Conservation (phyloP, 2,329 filamentous ascomycete species). For the Thelonectria blattea region DNA sequence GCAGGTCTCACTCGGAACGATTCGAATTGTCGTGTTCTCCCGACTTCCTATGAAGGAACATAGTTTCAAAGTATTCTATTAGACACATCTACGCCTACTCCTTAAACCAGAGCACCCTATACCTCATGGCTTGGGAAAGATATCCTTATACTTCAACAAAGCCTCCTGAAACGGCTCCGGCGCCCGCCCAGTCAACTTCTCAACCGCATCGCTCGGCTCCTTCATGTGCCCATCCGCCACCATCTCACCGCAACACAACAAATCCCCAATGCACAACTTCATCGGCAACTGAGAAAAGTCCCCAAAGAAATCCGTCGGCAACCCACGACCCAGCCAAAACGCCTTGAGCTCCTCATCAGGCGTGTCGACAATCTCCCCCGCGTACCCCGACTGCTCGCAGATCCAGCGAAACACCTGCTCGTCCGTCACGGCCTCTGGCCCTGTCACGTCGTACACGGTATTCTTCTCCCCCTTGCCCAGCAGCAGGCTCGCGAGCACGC, state of each 20-base stretch:
- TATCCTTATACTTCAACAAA: conserved; percentile 30
- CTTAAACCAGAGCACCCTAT: neutral
- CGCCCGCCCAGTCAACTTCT: conserved; percentile 32
- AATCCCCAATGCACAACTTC: conserved; percentile 35
- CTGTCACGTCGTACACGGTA: conserved; percentile 32
- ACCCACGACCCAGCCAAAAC: conserved; percentile 32
- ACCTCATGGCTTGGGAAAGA: conserved; percentile 25
- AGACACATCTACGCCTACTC: neutral
- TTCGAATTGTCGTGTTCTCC: no score
- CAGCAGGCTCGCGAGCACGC: conserved; percentile 28
- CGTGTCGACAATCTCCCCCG: conserved; percentile 30
- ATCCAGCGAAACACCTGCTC: conserved; percentile 34
- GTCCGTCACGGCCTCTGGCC: conserved; percentile 29
- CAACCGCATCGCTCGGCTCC: conserved; percentile 30
- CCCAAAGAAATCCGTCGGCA: conserved; percentile 31
- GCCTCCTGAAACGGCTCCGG: conserved; percentile 28
- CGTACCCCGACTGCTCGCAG: conserved; percentile 27
- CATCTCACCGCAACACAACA: conserved; percentile 36
- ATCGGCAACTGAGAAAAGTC: conserved; percentile 35
- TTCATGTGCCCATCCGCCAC: conserved; percentile 28
- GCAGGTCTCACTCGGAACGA: no score
- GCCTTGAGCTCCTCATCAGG: conserved; percentile 33
- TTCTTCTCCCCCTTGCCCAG: conserved; percentile 31
- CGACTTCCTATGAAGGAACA: no score
- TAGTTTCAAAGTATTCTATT: no score